Conservation (phyloP, 2,329 filamentous ascomycete genomes). For the Neofusicoccum ribis region DNA sequence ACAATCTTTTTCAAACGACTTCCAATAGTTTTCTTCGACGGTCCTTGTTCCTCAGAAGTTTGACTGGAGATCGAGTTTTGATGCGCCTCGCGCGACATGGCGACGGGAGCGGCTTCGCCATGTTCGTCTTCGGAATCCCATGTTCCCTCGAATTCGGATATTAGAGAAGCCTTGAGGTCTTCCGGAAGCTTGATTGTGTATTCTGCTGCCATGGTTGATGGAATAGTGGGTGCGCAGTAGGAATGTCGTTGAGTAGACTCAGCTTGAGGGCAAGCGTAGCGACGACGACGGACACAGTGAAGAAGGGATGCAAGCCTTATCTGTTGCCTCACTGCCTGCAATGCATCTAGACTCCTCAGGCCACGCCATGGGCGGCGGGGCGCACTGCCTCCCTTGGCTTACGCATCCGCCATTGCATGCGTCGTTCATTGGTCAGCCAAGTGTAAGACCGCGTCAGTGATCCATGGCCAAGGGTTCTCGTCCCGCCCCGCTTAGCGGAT, state of each 20-base stretch:
- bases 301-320: neutral
- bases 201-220: neutral
- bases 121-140: neutral
- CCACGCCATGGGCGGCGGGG: neutral
- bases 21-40: neutral
- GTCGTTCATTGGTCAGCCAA: neutral
- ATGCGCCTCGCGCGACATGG: neutral
- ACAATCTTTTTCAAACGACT: neutral
- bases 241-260: no score
- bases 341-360: neutral
- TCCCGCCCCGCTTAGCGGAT: conserved; percentile 1
- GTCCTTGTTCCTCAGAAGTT: neutral
- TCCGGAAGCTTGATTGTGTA: neutral
- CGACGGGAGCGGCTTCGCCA: neutral
- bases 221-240: neutral
- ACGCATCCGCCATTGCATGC: neutral
- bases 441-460: neutral
- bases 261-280: neutral
- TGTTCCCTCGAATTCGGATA: neutral
- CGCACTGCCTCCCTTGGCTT: conserved; percentile 10
- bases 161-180: neutral
- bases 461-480: neutral
- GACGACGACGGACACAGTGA: neutral
- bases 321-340: neutral
- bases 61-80: neutral